Evolutionary conservation across 805 yeast genomes (phyloP).

Genomic region (Kodamaea kaohsiungensis): DNA sequence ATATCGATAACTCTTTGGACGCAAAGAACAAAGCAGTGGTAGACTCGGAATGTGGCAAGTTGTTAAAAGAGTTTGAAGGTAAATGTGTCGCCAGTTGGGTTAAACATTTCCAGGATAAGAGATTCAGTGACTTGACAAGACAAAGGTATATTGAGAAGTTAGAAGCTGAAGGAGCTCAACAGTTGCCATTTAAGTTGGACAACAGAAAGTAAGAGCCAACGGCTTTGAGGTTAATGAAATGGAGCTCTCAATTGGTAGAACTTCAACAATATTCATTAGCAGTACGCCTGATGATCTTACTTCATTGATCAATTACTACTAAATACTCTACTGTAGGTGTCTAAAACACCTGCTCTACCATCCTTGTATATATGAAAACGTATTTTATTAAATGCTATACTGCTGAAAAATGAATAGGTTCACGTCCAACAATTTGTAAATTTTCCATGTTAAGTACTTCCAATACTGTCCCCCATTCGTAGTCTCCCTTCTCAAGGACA

Average conservation of each 20-base stretch:
- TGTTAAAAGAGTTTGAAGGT: slow-evolving; percentile 61
- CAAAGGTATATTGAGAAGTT: slow-evolving; percentile 68
- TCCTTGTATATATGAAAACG: not conserved
- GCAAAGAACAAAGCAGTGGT: slow-evolving; percentile 48
- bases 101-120: slow-evolving; percentile 85
- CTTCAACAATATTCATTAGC: too few relatives aligned
- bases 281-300: too few relatives aligned
- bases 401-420: slow-evolving; percentile 35
- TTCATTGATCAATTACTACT: too few relatives aligned
- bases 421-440: slow-evolving; percentile 25
- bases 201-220: slow-evolving; percentile 15
- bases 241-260: not conserved
- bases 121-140: slow-evolving; percentile 73
- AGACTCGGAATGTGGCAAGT: slow-evolving; percentile 54
- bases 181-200: slow-evolving; percentile 29
- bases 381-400: slow-evolving; percentile 13
- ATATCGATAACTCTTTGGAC: slow-evolving; percentile 70
- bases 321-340: too few relatives aligned
- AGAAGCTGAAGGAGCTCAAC: slow-evolving; percentile 63
- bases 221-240: not conserved
- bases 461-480: slow-evolving; percentile 66
- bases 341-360: not conserved
- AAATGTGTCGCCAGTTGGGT: slow-evolving; percentile 87
- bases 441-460: slow-evolving; percentile 24
- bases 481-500: slow-evolving; percentile 74